phyloP scores from a whole-genome alignment of 495 filamentous ascomycete genomes.

The Lasiosphaeris hirsuta region DNA sequence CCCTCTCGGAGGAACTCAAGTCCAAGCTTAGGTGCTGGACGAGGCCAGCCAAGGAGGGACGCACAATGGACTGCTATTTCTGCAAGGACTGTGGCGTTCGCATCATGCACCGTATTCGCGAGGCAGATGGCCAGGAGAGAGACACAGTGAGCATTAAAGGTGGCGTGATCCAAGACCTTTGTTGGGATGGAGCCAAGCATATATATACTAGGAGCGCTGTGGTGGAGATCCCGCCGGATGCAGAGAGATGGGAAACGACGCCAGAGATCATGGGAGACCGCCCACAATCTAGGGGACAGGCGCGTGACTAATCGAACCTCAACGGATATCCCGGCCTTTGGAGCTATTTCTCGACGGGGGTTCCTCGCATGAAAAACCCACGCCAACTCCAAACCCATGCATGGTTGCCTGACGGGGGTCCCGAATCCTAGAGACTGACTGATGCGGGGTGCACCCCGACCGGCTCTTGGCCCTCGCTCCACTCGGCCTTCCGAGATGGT shows the following conservation, averaged over 20 bases:
- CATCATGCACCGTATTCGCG: constrained; percentile 45
- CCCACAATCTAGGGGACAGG: neutral
- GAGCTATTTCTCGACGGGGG: neutral
- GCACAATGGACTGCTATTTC: constrained; percentile 51
- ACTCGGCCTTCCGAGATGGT: too few species aligned
- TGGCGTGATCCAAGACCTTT: constrained; percentile 46
- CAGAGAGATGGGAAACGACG: constrained; percentile 37
- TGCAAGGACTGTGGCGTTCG: constrained; percentile 50
- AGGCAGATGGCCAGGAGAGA: constrained; percentile 33
- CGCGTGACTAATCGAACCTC: neutral
- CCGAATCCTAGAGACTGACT: too few species aligned
- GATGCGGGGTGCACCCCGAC: too few species aligned
- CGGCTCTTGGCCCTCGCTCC: too few species aligned
- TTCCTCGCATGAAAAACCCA: neutral
- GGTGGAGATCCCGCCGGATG: constrained; percentile 52
- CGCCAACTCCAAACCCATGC: neutral
- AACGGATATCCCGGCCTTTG: neutral
- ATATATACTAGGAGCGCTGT: constrained; percentile 41
- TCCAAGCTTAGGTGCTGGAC: constrained; percentile 36
- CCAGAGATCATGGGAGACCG: constrained; percentile 23
- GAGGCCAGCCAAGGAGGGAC: constrained; percentile 38
- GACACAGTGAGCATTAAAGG: constrained; percentile 47
- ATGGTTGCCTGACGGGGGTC: too few species aligned
- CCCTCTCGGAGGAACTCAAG: constrained; percentile 36
- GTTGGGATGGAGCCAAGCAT: constrained; percentile 36